Evolutionary conservation across 1,139 yeast species (phyloP), one percentile per base, ranked within the genome.

Genomic region (Suhomyces terraborum): DNA sequence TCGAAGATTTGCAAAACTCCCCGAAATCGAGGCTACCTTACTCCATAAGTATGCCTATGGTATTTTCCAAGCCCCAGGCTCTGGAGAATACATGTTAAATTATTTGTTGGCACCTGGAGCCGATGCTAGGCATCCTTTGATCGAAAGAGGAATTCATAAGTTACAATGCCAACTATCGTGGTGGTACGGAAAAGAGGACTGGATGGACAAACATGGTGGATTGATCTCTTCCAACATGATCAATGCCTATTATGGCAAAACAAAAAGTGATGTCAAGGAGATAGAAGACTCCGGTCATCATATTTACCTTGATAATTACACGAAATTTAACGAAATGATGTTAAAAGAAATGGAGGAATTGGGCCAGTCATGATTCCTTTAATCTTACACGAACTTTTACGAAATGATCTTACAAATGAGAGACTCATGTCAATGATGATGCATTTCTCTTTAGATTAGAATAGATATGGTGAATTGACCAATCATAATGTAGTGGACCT

Each of bases 81-180:
- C 85, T 1, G 93, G 93, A 4, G 94, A 85, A 58, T 85, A 85
- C 56, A 77, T 84, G 77, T 64, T 85, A 49, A 81, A 82, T 48
- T 82, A 77, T 55, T 66, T 83, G 12, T 61, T 85, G 19, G 83
- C 82, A 1, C 88, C 91, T 8, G 94, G 93, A 4, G 94, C 88
- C 1, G 77, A 79, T 35, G 88, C 93, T 1, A 67, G 89, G 47
- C 62, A 64, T 36, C 88, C 93, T 0, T 61, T 85, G 37, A 66
- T 77, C 10, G 75, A 77, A 10, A 47, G 76, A 27, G 74, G 77
- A 6, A 59, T 82, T 6, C 71, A 76, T 30, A 62, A 69, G 24
- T 61, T 79, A 12, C 58, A 65, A 7, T 79, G 83, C 53, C 75
- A 80, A 39, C 65, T 82, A 20, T 57, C 73, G 4, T 85, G 93